phyloP scores from a whole-genome alignment of 106 monocot species.

The Allium fistulosum region DNA sequence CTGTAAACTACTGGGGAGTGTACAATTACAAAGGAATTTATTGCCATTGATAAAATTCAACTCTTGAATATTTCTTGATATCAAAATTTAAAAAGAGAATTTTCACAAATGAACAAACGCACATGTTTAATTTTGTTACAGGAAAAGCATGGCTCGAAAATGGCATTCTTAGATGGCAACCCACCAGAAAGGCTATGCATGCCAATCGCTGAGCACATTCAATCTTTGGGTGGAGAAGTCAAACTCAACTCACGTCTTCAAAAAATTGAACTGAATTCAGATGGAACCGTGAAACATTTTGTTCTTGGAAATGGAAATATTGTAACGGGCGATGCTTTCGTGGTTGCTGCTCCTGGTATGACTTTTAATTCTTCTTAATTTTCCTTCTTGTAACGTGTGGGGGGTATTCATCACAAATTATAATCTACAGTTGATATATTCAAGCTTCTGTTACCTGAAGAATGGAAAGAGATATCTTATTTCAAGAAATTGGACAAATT shows the following conservation, averaged over 20 bases:
- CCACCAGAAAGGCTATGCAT: constrained; percentile 89
- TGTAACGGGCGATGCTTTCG: constrained; percentile 80
- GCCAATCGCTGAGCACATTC: constrained; percentile 87
- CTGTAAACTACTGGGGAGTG: no score
- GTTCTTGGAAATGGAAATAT: constrained; percentile 64
- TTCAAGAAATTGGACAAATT: constrained; percentile 83
- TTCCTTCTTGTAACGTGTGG: neutral
- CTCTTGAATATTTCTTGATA: no score
- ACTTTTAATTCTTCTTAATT: constrained; percentile 4
- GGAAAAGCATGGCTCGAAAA: constrained; percentile 98
- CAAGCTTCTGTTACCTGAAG: constrained; percentile 90
- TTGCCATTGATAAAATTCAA: no score
- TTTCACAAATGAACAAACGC: no score
- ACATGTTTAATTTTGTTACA: constrained; percentile 18
- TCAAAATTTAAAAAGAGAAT: no score
- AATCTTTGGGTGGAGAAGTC: constrained; percentile 78
- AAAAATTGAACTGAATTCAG: constrained; percentile 77
- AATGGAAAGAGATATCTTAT: constrained; percentile 86
- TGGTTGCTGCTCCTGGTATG: constrained; percentile 83
- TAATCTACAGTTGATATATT: constrained; percentile 80
- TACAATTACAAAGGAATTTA: no score
- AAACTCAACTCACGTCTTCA: constrained; percentile 74
- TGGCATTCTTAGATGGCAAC: constrained; percentile 97
- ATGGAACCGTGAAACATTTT: constrained; percentile 86
- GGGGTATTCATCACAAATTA: neutral